Evolutionary conservation across 2,329 filamentous ascomycete genomes (phyloP).

Genomic region (Clathrospora elynae): DNA sequence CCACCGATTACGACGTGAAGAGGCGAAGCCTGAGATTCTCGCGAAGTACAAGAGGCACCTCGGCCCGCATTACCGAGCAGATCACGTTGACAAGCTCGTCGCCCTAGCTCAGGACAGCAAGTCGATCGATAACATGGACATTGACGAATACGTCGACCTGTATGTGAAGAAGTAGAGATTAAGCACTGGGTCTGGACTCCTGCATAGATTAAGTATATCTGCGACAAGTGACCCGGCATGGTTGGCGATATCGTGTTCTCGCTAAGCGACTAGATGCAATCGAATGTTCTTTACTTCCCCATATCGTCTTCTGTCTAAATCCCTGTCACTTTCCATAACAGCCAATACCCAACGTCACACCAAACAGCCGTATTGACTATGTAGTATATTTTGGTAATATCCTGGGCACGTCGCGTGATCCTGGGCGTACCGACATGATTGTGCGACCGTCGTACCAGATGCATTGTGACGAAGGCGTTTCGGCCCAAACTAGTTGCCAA

Average conservation of each 20-base stretch:
- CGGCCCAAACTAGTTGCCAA: conserved; percentile 4
- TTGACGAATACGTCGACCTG: conserved; percentile 93
- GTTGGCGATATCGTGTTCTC: conserved; percentile 17
- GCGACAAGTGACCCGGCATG: conserved; percentile 12
- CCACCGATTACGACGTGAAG: conserved; percentile 86
- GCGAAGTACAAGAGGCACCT: conserved; percentile 95
- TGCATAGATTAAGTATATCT: conserved; percentile 30
- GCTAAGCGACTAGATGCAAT: conserved; percentile 19
- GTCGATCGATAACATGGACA: conserved; percentile 76
- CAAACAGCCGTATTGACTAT: conserved; percentile 11
- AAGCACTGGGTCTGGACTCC: conserved; percentile 16
- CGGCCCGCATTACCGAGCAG: conserved; percentile 76
- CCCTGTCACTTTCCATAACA: conserved; percentile 14
- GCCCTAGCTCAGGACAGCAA: conserved; percentile 76
- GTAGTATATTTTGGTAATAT: conserved; percentile 19
- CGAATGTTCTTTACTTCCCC: conserved; percentile 8
- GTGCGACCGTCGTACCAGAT: conserved; percentile 11
- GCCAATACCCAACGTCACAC: conserved; percentile 10
- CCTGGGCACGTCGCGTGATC: conserved; percentile 13
- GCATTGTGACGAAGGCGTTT: conserved; percentile 11
- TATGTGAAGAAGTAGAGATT: conserved; percentile 63
- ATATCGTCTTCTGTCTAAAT: conserved; percentile 14
- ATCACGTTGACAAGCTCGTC: conserved; percentile 80
- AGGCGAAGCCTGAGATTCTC: conserved; percentile 97
- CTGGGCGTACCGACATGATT: conserved; percentile 11